Evolutionary conservation across 2,329 filamentous ascomycete genomes (phyloP), one percentile per base, ranked within the genome.

Genomic region (Talaromyces sp.): DNA sequence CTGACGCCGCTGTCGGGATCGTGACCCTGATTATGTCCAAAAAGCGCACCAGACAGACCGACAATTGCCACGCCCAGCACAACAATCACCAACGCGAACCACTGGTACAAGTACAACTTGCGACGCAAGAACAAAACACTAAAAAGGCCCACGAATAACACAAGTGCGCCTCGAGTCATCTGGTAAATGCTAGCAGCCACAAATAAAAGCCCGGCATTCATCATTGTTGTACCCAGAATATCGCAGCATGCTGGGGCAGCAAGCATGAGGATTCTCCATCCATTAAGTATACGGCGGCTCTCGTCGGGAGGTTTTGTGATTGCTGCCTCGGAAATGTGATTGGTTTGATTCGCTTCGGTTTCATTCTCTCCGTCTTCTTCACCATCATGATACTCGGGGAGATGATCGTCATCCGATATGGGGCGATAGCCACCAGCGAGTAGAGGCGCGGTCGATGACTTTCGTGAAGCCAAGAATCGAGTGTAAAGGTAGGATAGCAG

Each of bases 141-240:
- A 80, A 99, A 97, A 0, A 98, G 81, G 0, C 95, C 95, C 22
- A 99, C 95, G 72, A 99, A 99, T 7, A 99, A 84, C 3, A 99
- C 94, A 48, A 99, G 84, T 0, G 95, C 95, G 9, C 95, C 95
- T 66, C 95, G 85, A 1, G 94, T 98, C 95, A 99, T 99, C 80
- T 99, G 95, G 79, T 97, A 99, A 73, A 99, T 97, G 67, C 92
- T 96, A 1, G 95, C 92, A 13, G 92, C 95, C 27, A 98, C 93
- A 75, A 98, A 93, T 58, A 98, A 84, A 70, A 99, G 83, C 3
- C 95, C 95, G 4, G 92, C 91, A 74, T 99, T 99, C 93, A 99
- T 98, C 63, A 98, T 85, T 3, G 95, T 99, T 4, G 95, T 99
- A 57, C 92, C 95, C 27, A 91, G 88, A 69, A 98, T 97, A 76